These are phyloP conservation scores for Petasospora fabianii DNA, from an alignment of 1,139 yeast genomes.

Conservation along the genomic window DNA sequence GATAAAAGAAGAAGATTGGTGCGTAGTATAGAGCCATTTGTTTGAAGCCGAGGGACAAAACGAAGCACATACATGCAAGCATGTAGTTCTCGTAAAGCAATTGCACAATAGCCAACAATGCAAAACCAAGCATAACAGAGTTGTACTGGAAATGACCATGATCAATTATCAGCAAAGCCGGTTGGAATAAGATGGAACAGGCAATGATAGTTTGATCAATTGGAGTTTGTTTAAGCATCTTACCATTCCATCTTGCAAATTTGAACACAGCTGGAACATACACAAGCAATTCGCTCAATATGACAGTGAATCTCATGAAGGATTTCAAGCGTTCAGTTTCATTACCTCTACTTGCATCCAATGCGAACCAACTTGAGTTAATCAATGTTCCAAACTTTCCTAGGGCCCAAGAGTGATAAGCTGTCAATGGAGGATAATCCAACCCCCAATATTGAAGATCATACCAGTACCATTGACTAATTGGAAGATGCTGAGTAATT, in stretches of 20 bases:
- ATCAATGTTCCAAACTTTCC: conserved; percentile 70
- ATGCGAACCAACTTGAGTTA: conserved; percentile 70
- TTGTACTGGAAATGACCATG: conserved; percentile 98
- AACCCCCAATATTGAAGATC: conserved; percentile 94
- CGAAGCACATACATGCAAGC: conserved; percentile 76
- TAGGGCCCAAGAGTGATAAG: conserved; percentile 79
- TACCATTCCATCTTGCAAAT: conserved; percentile 65
- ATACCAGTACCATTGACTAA: conserved; percentile 79
- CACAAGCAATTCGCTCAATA: conserved; percentile 67
- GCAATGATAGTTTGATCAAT: conserved; percentile 76
- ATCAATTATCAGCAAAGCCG: conserved; percentile 78
- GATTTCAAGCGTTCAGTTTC: conserved; percentile 68
- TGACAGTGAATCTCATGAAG: conserved; percentile 78
- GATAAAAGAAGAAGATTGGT: conserved; percentile 77
- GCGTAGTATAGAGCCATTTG: conserved; percentile 96
- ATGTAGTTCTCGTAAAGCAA: conserved; percentile 60
- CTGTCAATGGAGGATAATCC: conserved; percentile 96
- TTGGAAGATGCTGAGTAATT: conserved; percentile 71
- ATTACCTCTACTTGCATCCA: conserved; percentile 68
- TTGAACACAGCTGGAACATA: conserved; percentile 80
- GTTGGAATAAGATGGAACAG: conserved; percentile 74
- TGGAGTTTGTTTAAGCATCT: conserved; percentile 44
- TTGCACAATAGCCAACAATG: conserved; percentile 64
- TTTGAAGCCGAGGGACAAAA: conserved; percentile 75
- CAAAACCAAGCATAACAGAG: conserved; percentile 87